Evolutionary conservation across 495 filamentous ascomycete species (phyloP), one percentile per base, ranked within the genome.

Genomic region (Talaromyces adpressus): DNA sequence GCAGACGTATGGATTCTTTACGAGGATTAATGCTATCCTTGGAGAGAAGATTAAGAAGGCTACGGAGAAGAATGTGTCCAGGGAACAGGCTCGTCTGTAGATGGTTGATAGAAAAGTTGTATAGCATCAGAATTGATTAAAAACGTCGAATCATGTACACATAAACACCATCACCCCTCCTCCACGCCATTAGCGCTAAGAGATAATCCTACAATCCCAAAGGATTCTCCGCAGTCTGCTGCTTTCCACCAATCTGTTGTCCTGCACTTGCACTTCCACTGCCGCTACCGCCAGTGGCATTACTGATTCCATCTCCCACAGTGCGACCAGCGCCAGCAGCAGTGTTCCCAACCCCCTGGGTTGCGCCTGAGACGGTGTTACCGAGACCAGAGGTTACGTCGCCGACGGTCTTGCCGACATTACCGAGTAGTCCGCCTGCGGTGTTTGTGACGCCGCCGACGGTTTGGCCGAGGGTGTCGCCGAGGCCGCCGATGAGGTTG

Each of bases 1-100:
- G 68, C 76, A 79, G 22, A 87, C 85, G 6, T 87, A 87, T 69
- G 79, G 80, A 47, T 77, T 79, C 72, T 79, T 79, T 69, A 56
- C 67, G 34, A 71, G 73, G 22, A 77, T 81, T 47, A 79, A 80
- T 58, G 29, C 71, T 18, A 71, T 76, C 62, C 73, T 81, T 8
- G 79, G 78, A n/a, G 69, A 71, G 34, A 74, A 75, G 14, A 75
- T 81, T 61, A 67, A 79, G 65, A 69, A 70, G 61, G 74, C 77
- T n/a, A 78, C 79, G 9, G 78, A 81, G 68, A 72, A 68, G 7
- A 71, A 73, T 49, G 68, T 49, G 45, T 18, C 70, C 18, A 61
- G 14, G 16, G 29, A 20, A 34, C 56, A 58, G 14, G 56, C 56
- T 30, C 56, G 56, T 52, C 9, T 11, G 34, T 25, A 64, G 47